A percentile compares a stretch with the other conserved stretches of the same genome.
phyloP scores from a whole-genome alignment of 495 filamentous ascomycete species.

The Penicillium cinerascens region DNA sequence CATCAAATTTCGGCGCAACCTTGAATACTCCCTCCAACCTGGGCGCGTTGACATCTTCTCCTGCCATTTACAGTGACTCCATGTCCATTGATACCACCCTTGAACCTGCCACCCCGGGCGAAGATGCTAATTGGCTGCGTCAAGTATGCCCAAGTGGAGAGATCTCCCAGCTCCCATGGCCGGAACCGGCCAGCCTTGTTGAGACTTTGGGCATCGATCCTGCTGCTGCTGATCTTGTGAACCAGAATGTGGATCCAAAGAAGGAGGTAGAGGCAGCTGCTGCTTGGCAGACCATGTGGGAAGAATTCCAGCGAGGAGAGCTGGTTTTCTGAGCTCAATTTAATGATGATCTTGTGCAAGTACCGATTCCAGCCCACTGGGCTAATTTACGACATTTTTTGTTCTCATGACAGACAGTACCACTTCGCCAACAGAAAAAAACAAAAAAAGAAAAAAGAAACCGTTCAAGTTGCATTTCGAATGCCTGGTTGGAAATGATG shows the following conservation, averaged over 20 bases:
- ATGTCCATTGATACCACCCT: slow-evolving; percentile 4
- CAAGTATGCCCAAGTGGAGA: slow-evolving; percentile 1
- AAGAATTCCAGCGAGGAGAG: background rate
- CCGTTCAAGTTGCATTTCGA: no score
- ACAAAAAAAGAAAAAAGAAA: no score
- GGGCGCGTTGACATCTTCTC: background rate
- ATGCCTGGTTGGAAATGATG: background rate
- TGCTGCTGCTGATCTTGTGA: background rate
- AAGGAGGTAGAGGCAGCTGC: background rate
- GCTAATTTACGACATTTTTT: background rate
- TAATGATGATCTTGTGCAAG: background rate
- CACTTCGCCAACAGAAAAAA: background rate
- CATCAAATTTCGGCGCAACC: background rate
- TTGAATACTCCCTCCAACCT: background rate
- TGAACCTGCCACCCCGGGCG: background rate
- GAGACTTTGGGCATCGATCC: background rate
- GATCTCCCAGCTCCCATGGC: background rate
- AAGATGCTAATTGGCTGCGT: slow-evolving; percentile 5
- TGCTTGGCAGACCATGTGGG: background rate
- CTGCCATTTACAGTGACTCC: background rate
- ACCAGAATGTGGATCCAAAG: background rate
- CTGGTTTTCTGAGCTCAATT: background rate
- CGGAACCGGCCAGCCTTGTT: background rate
- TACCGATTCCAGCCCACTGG: background rate
- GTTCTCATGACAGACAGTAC: background rate